Percentiles rank a stretch among this genome's conserved stretches.
Evolutionary conservation across 2,329 filamentous ascomycete species (phyloP).

Genomic region (Aspergillus melleus): DNA sequence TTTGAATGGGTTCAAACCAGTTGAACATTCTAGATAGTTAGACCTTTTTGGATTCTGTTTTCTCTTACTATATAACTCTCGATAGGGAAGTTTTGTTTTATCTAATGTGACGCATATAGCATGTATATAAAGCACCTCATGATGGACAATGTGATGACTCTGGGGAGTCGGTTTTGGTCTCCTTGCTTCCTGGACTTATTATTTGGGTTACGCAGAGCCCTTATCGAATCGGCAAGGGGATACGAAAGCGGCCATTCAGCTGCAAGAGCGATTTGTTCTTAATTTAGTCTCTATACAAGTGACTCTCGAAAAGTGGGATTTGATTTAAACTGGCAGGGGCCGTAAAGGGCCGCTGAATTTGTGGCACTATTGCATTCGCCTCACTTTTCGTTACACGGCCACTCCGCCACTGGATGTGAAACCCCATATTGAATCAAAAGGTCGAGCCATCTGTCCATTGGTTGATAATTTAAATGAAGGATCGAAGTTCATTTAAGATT

Average conservation of each 20-base stretch:
- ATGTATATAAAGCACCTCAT: constrained; percentile 5
- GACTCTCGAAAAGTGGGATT: no score
- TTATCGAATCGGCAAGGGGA: neutral
- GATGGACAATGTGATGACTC: neutral
- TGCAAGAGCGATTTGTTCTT: no score
- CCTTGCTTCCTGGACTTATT: neutral
- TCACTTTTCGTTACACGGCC: neutral
- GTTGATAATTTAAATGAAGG: neutral
- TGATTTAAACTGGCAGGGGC: no score
- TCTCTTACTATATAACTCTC: neutral
- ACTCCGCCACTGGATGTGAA: neutral
- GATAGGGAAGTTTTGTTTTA: constrained; percentile 1
- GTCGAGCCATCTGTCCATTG: neutral
- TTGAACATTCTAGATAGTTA: neutral
- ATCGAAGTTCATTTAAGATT: neutral
- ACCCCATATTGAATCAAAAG: no score
- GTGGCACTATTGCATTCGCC: no score
- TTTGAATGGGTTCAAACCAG: neutral
- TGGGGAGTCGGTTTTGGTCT: neutral
- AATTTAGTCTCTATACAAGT: no score
- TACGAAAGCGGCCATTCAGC: neutral
- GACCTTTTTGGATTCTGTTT: neutral
- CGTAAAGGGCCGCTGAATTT: no score
- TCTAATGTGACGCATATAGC: constrained; percentile 1
- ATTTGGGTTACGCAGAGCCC: neutral